phyloP scores from a whole-genome alignment of 495 filamentous ascomycete species.

The Aspergillus leporis region DNA sequence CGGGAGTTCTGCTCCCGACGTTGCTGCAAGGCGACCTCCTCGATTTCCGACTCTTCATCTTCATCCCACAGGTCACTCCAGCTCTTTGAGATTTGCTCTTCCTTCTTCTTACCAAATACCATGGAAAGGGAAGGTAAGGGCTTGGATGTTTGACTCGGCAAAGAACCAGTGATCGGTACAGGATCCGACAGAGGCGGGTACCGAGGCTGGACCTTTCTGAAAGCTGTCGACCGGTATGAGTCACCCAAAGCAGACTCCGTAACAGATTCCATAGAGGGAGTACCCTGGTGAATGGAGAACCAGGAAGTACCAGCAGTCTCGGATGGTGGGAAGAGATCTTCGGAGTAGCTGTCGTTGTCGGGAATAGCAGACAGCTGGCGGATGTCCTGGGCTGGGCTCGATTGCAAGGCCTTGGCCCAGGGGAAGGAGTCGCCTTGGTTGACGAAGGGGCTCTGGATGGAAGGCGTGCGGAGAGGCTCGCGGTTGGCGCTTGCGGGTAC shows the following conservation, averaged over 20 bases:
- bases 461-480: slow-evolving; percentile 93
- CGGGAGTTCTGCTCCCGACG: slow-evolving; percentile 75
- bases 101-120: slow-evolving; percentile 74
- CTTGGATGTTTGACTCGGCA: slow-evolving; percentile 70
- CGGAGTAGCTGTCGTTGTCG: slow-evolving; percentile 75
- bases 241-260: slow-evolving; percentile 72
- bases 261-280: slow-evolving; percentile 76
- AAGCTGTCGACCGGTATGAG: slow-evolving; percentile 63
- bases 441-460: slow-evolving; percentile 83
- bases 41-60: slow-evolving; percentile 74
- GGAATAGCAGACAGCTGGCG: slow-evolving; percentile 87
- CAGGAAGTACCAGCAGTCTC: slow-evolving; percentile 69
- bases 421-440: slow-evolving; percentile 84
- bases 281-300: slow-evolving; percentile 68
- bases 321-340: slow-evolving; percentile 85
- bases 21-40: slow-evolving; percentile 54
- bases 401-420: slow-evolving; percentile 89
- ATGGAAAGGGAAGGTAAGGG: slow-evolving; percentile 67
- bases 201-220: slow-evolving; percentile 40
- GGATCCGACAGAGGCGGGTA: slow-evolving; percentile 49
- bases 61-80: slow-evolving; percentile 98
- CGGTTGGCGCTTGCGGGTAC: slow-evolving; percentile 82
- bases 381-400: slow-evolving; percentile 67
- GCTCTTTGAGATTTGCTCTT: slow-evolving; percentile 81
- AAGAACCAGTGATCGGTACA: slow-evolving; percentile 69